Evolutionary conservation across 2,329 filamentous ascomycete species (phyloP).

Genomic region (Coniosporium tulheliwenetii): DNA sequence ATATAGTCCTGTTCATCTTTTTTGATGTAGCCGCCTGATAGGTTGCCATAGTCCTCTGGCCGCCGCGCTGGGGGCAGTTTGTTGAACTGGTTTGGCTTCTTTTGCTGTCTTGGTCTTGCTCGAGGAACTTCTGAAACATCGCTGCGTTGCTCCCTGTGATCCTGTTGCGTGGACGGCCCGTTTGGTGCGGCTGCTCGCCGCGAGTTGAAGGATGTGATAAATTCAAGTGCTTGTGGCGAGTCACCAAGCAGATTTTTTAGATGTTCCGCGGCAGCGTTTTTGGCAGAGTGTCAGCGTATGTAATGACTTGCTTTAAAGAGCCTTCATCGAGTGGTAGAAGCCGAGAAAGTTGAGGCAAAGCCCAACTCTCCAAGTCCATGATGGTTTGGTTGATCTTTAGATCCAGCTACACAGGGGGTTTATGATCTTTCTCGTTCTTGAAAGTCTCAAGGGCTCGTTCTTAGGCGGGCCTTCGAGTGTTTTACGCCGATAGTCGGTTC

Average conservation of each 20-base stretch:
- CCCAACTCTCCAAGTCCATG: slow-evolving; percentile 36
- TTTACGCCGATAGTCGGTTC: too few species aligned
- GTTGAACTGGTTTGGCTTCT: slow-evolving; percentile 23
- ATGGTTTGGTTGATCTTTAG: slow-evolving; percentile 3
- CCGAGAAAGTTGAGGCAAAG: slow-evolving; percentile 55
- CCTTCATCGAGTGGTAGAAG: slow-evolving; percentile 75
- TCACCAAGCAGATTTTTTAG: slow-evolving; percentile 81
- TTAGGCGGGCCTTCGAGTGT: too few species aligned
- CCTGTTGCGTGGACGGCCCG: slow-evolving; percentile 10
- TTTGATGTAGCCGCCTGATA: slow-evolving; percentile 61
- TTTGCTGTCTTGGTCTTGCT: slow-evolving; percentile 15
- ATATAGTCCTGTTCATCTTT: slow-evolving; percentile 63
- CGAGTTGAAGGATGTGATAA: slow-evolving; percentile 61
- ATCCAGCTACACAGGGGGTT: too few species aligned
- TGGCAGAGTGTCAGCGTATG: slow-evolving; percentile 64
- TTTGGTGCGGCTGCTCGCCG: slow-evolving; percentile 25
- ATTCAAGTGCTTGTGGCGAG: slow-evolving; percentile 57
- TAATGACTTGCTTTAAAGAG: slow-evolving; percentile 68
- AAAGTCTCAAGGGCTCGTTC: too few species aligned
- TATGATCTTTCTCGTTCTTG: too few species aligned
- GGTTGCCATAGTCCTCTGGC: slow-evolving; percentile 45
- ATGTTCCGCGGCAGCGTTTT: slow-evolving; percentile 65
- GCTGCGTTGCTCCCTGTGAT: not conserved
- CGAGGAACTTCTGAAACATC: slow-evolving; percentile 8
- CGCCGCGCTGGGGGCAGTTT: slow-evolving; percentile 25